Conservation (phyloP, 257 asterid genomes). For the Nicotiana tomentosiformis region DNA sequence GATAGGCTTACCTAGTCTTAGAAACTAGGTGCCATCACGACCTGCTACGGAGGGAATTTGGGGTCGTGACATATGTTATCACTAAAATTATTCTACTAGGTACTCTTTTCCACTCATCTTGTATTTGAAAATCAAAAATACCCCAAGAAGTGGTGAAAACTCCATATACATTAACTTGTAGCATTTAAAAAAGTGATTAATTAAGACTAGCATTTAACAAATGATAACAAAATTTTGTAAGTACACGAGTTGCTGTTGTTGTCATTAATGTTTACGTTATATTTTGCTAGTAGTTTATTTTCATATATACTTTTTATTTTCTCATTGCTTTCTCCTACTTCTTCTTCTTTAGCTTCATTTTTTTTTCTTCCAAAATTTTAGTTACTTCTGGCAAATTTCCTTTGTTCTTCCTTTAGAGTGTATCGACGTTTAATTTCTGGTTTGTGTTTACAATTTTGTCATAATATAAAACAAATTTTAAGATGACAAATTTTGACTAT, state of each 20-base stretch:
- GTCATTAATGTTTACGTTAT: not conserved
- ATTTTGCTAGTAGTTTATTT: not conserved
- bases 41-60: no score
- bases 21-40: no score
- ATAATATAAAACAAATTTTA: no score
- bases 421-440: no score
- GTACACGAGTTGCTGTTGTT: not conserved
- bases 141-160: not conserved
- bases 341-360: not conserved
- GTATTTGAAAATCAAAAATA: no score
- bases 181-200: not conserved
- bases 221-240: not conserved
- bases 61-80: no score
- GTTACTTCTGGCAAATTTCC: not conserved
- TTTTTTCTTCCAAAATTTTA: not conserved
- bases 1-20: no score
- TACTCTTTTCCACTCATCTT: no score
- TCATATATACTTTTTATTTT: not conserved
- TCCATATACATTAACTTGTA: not conserved
- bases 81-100: no score
- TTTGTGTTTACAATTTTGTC: not conserved
- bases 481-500: no score
- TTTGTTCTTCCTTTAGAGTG: no score
- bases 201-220: not conserved
- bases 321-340: not conserved